Evolutionary conservation across 2,329 filamentous ascomycete genomes (phyloP).

Genomic region (Stagonosporopsis rhizophila): DNA sequence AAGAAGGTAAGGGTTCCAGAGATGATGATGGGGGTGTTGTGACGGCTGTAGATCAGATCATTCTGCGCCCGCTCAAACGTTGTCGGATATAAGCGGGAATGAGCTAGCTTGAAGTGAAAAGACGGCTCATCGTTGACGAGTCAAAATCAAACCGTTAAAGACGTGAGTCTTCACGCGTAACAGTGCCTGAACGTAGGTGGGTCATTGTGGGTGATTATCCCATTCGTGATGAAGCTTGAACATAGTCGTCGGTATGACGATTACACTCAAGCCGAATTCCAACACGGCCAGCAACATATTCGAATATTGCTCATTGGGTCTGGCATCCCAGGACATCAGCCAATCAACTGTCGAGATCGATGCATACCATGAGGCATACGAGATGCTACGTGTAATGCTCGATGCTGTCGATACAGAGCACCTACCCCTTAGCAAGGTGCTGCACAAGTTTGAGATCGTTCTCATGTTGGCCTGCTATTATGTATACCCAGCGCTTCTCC

Average conservation of each 20-base stretch:
- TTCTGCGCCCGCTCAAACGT: neutral
- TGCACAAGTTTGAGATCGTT: conserved; percentile 45
- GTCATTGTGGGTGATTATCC: no score
- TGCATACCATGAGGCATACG: no score
- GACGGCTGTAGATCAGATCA: conserved; percentile 6
- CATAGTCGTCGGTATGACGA: no score
- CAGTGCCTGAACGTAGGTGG: no score
- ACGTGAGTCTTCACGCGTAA: neutral
- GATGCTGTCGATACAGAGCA: neutral
- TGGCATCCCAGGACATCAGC: no score
- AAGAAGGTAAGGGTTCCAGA: no score
- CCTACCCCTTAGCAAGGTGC: conserved; percentile 1
- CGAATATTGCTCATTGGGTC: no score
- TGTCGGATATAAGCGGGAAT: conserved; percentile 20
- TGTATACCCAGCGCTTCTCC: conserved; percentile 59
- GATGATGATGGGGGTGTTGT: conserved; percentile 1
- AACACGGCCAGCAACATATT: no score
- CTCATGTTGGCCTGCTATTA: conserved; percentile 47
- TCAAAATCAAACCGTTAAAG: neutral
- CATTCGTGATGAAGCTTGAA: no score
- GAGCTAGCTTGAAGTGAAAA: conserved; percentile 1
- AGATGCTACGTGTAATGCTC: neutral
- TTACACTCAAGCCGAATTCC: no score
- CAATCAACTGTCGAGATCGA: no score
- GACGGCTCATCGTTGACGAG: neutral